These are phyloP conservation scores for Podaxis sp. DNA, from an alignment of 768 basidiomycete species.

Conservation along the genomic window DNA sequence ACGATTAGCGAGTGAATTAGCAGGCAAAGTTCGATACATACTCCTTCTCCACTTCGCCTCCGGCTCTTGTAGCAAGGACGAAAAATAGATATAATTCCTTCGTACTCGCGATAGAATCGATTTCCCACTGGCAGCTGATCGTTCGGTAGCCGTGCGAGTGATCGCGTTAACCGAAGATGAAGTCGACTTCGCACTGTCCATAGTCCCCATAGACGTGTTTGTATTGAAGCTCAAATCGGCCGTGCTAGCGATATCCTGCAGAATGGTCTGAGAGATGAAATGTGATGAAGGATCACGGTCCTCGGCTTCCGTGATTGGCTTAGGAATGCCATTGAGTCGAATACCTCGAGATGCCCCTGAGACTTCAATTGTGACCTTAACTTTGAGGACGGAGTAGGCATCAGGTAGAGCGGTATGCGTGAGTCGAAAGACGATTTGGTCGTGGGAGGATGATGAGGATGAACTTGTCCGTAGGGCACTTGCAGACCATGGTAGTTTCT, in stretches of 20 bases:
- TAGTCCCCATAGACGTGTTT: slow-evolving; percentile 53
- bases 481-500: slow-evolving; percentile 70
- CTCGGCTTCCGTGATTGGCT: slow-evolving; percentile 59
- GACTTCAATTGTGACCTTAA: slow-evolving; percentile 74
- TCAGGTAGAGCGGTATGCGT: slow-evolving; percentile 69
- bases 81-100: slow-evolving; percentile 97
- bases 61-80: slow-evolving; percentile 93
- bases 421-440: slow-evolving; percentile 60
- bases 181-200: slow-evolving; percentile 39
- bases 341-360: slow-evolving; percentile 74
- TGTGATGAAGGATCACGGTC: slow-evolving; percentile 62
- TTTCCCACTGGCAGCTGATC: slow-evolving; percentile 68
- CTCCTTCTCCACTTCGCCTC: slow-evolving; percentile 96
- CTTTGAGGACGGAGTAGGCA: slow-evolving; percentile 77
- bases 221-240: slow-evolving; percentile 67
- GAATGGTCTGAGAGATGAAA: slow-evolving; percentile 53
- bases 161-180: slow-evolving; percentile 27
- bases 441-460: slow-evolving; percentile 29
- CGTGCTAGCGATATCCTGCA: slow-evolving; percentile 71
- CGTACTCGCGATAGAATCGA: slow-evolving; percentile 82
- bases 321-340: slow-evolving; percentile 82
- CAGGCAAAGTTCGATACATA: slow-evolving; percentile 33
- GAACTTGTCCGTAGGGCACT: slow-evolving; percentile 48
- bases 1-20: slow-evolving; percentile 4
- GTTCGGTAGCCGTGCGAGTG: slow-evolving; percentile 33